Percentiles rank a stretch among this genome's conserved stretches.
These are phyloP conservation scores for Backusella tuberculispora DNA, from an alignment of 192 early-diverging fungal genomes.

Conservation along the genomic window DNA sequence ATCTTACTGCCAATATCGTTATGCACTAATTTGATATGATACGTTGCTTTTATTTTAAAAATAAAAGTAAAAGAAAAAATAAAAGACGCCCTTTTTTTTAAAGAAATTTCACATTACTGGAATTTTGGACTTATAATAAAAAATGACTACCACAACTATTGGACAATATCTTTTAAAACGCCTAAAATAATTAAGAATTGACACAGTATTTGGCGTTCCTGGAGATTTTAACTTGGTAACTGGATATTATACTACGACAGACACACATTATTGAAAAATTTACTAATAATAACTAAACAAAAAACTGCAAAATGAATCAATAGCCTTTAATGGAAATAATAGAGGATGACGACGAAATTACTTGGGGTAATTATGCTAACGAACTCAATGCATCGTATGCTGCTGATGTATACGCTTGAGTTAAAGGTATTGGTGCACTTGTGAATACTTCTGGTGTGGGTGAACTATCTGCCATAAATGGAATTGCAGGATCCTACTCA, in stretches of 20 bases:
- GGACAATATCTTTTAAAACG: constrained; percentile 44
- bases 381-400: constrained; percentile 51
- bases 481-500: constrained; percentile 50
- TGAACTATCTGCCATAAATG: constrained; percentile 48
- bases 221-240: constrained; percentile 52
- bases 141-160: constrained; percentile 31
- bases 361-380: constrained; percentile 50
- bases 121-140: too few species aligned
- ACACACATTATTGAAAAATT: not conserved
- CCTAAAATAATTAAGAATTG: constrained; percentile 47
- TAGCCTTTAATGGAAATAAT: constrained; percentile 34
- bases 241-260: too few species aligned
- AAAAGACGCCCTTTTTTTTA: too few species aligned
- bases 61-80: too few species aligned
- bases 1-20: too few species aligned
- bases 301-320: not conserved
- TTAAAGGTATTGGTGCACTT: constrained; percentile 44
- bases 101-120: too few species aligned
- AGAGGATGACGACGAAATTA: constrained; percentile 44
- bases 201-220: constrained; percentile 50
- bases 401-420: constrained; percentile 54
- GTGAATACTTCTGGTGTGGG: constrained; percentile 54
- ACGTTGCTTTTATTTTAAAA: too few species aligned
- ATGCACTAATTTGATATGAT: too few species aligned
- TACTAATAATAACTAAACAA: not conserved